Base-by-base conservation (phyloP, 2,329 filamentous ascomycete species). In the Pseudofabraea citricarpa region DNA sequence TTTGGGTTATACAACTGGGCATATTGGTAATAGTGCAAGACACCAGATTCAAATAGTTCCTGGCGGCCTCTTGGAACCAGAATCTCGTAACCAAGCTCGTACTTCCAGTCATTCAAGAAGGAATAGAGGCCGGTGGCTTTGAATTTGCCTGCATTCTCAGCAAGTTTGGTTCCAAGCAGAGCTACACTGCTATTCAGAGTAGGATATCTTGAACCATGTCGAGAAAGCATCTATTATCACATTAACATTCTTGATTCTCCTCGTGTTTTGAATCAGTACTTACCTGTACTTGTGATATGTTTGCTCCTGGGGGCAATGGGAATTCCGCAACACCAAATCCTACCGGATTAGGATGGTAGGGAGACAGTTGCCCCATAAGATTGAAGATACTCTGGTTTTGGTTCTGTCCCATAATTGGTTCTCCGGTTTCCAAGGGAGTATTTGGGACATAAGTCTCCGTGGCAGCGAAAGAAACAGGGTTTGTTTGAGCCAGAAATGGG, bases 291-390 rank as follows among this genome's bases (percentile, higher is more conserved):
- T 87, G 83, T 21, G 81, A 69, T 39, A 89, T 85, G 45, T 83
- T 79, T 0, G 84, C 76, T 10, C 79, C 83, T 6, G 69, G 61
- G 1, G 84, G 85, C 13, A 87, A 61, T 3, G 83, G 71, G 54
- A 83, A 85, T 62, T 90, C 86, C 13, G 83, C 69, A 0, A 87
- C 83, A 3, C 86, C 86, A 50, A 89, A 90, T 1, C 86, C 86
- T 0, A 41, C 36, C 2, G 83, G 77, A 43, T 83, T 81, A 0
- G 84, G 80, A 48, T 77, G 77, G 61, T 89, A 90, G 3, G 85
- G 83, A 29, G 79, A 80, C 22, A 89, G 63, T 48, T 81, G 75
- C 5, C 82, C 86, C 71, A 87, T 82, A 56, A 82, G 69, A 48
- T 81, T 72, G 63, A 88, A 89, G 54, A 89, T 85, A 63, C 78